Conservation (phyloP, 164 flowering plant species). For the Tetrastigma voinierianum region DNA sequence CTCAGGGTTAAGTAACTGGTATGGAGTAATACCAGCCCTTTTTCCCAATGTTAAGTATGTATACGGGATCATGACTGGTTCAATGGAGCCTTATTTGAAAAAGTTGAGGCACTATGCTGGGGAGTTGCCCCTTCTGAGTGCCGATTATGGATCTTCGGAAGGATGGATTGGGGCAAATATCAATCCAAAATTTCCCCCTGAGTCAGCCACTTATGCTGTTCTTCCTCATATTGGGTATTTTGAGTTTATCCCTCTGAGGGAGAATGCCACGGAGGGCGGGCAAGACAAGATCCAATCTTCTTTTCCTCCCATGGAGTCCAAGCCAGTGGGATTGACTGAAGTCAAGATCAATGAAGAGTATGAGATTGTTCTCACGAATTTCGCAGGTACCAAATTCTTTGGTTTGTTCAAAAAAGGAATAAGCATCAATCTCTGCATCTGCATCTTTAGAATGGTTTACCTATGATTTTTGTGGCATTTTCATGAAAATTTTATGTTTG, state of each 20-base stretch:
- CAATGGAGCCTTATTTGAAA: constrained; percentile 86
- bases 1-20: constrained; percentile 68
- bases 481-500: background rate
- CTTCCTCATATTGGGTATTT: constrained; percentile 88
- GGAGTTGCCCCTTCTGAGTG: constrained; percentile 62
- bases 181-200: constrained; percentile 74
- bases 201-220: constrained; percentile 67
- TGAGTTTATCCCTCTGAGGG: constrained; percentile 74
- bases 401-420: no score
- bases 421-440: background rate
- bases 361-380: constrained; percentile 74
- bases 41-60: constrained; percentile 87
- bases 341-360: constrained; percentile 87
- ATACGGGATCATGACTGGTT: constrained; percentile 93
- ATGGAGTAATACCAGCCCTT: constrained; percentile 75
- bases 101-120: constrained; percentile 94
- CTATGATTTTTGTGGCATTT: background rate
- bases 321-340: constrained; percentile 75
- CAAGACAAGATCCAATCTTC: constrained; percentile 11
- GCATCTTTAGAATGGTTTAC: background rate
- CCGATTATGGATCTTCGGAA: constrained; percentile 93
- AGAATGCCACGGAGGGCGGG: constrained; percentile 14
- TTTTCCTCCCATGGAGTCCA: constrained; percentile 25
- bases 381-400: constrained; percentile 58
- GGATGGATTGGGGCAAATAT: constrained; percentile 98